Evolutionary conservation across 768 basidiomycete species (phyloP), one percentile per base, ranked within the genome.

Genomic region (Cubamyces sp.): DNA sequence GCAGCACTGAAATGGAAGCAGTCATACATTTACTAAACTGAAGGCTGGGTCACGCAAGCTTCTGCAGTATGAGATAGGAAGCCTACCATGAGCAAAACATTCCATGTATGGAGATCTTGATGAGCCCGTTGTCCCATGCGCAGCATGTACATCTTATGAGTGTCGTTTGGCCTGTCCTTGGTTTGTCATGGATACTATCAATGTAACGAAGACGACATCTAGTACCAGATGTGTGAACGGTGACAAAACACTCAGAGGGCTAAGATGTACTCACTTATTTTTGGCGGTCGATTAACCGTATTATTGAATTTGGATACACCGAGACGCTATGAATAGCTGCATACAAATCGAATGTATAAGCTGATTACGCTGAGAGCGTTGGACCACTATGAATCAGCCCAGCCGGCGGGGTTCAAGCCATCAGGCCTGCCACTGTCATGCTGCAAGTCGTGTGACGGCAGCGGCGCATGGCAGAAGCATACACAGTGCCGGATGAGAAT

Each of bases 1-100:
- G 45, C 54, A 56, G 54, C 54, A 56, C 5, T 56, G 54, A 34
- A 56, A 56, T 37, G 30, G 47, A 37, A 42, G 54, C 3, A 5
- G 26, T 54, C 25, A 30, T 12, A 5, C 18, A 11, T 15, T 2
- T 3, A n/a, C 23, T 37, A 14, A 12, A 28, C 43, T 34, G 16
- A 3, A 8, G 12, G 19, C 43, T 21, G 5, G 43, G 43, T 47
- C 45, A 30, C 9, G 21, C 19, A 21, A 11, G 51, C 30, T 47
- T 56, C 28, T 16, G 28, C 9, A 21, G 43, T 34, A 56, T 46
- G 45, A 23, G 54, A 56, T 47, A 46, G 37, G 45, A 45, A 43
- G 26, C 23, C 6, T 30, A 7, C 28, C 54, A 30, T 46, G 43
- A 19, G 43, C 30, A 34, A 19, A 21, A 37, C 3, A 8, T 11